These are phyloP conservation scores for Extremus antarcticus DNA, from an alignment of 495 filamentous ascomycete species.

Conservation along the genomic window DNA sequence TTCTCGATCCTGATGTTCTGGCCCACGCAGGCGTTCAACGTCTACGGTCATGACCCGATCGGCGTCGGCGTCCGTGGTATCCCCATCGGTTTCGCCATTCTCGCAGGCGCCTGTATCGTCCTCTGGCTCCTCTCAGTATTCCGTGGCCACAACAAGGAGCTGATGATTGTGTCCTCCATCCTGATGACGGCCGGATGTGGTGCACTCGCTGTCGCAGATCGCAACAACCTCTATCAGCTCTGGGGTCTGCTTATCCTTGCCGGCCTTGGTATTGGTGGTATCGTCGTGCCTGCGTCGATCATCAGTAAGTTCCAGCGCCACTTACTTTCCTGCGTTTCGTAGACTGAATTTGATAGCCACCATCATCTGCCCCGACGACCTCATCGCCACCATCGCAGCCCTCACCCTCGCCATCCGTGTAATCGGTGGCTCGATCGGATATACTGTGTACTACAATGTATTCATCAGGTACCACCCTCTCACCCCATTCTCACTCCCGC, in stretches of 20 bases:
- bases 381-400: conserved; percentile 64
- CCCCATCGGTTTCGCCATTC: conserved; percentile 53
- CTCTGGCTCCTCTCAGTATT: conserved; percentile 50
- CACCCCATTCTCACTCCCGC: neutral
- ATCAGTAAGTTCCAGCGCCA: conserved; percentile 36
- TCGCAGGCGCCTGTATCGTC: conserved; percentile 51
- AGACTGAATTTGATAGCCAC: too few relatives aligned
- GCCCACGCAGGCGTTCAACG: conserved; percentile 65
- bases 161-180: conserved; percentile 50
- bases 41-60: conserved; percentile 59
- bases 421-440: conserved; percentile 25
- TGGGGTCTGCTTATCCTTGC: conserved; percentile 55
- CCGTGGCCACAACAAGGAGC: conserved; percentile 50
- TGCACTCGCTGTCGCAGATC: conserved; percentile 43
- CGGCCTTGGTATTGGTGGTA: conserved; percentile 60
- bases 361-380: conserved; percentile 61
- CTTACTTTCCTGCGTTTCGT: too few relatives aligned
- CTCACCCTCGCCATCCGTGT: conserved; percentile 33
- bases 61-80: conserved; percentile 56
- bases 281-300: conserved; percentile 60
- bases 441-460: conserved; percentile 24
- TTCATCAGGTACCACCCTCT: conserved; percentile 14
- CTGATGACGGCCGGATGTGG: conserved; percentile 65
- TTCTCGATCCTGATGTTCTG: conserved; percentile 57
- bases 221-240: conserved; percentile 49